Conservation (phyloP, 257 asterid genomes). For the Primulina tabacum region DNA sequence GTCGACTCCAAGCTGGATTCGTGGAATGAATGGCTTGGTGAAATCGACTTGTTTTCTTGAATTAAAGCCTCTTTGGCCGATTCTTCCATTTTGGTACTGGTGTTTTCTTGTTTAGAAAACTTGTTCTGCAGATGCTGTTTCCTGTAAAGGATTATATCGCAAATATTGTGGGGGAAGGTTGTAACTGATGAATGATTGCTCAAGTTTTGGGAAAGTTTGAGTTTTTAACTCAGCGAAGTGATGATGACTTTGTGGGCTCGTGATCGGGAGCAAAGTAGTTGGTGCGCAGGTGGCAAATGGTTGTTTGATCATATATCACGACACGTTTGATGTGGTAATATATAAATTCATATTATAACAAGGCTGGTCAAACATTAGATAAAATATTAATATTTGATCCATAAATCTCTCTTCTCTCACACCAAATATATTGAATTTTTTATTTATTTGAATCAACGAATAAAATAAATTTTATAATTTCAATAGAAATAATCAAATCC, state of each 20-base stretch:
- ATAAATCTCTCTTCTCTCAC: no score
- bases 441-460: no score
- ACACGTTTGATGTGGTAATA: no score
- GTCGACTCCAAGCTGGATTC: constrained; percentile 39
- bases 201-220: neutral
- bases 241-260: neutral
- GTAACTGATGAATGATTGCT: neutral
- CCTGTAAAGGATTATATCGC: no score
- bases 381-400: no score
- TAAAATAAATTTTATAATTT: no score
- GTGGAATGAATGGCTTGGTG: constrained; percentile 21
- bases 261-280: neutral
- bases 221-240: neutral
- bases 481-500: no score
- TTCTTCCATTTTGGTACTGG: constrained; percentile 37
- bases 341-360: no score
- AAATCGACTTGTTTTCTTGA: constrained; percentile 23
- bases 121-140: neutral
- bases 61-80: constrained; percentile 30
- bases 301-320: no score
- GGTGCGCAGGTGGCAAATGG: neutral
- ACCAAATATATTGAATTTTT: no score
- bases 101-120: neutral
- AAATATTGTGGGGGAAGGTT: no score
- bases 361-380: no score